Evolutionary conservation across 2,329 filamentous ascomycete genomes (phyloP).

Genomic region (Atkinsonella texensis): DNA sequence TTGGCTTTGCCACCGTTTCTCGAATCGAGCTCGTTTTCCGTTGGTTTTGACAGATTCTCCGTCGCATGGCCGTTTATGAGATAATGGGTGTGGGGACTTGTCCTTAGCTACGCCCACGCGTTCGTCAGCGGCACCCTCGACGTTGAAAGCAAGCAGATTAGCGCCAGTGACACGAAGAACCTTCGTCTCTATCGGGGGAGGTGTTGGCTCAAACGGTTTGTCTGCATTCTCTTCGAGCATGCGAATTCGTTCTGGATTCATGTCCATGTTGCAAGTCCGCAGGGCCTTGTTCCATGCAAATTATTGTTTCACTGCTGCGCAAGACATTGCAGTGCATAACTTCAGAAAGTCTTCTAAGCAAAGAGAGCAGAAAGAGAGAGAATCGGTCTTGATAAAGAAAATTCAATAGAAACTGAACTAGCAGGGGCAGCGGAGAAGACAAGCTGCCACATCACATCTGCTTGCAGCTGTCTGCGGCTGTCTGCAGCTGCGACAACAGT

Average conservation of each 20-base stretch:
- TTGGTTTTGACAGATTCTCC: neutral
- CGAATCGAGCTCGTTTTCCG: neutral
- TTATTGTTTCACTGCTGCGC: too few relatives aligned
- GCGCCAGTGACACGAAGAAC: constrained; percentile 2
- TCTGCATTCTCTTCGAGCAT: constrained; percentile 12
- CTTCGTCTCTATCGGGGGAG: neutral
- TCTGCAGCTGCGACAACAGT: too few relatives aligned
- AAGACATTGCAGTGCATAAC: too few relatives aligned
- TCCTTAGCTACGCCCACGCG: neutral
- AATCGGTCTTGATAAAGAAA: too few relatives aligned
- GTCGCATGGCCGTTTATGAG: neutral
- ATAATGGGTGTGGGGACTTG: too few relatives aligned
- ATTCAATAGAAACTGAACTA: too few relatives aligned
- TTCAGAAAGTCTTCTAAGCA: too few relatives aligned
- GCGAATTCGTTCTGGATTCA: constrained; percentile 17
- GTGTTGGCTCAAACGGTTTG: neutral
- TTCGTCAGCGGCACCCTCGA: neutral
- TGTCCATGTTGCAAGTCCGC: neutral
- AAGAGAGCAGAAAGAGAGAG: too few relatives aligned
- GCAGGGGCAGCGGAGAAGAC: too few relatives aligned
- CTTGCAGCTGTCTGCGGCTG: too few relatives aligned
- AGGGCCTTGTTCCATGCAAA: neutral
- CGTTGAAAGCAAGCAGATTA: constrained; percentile 4
- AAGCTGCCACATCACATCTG: too few relatives aligned
- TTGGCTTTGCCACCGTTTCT: too few relatives aligned